These are phyloP conservation scores for Cryomyces minteri DNA, from an alignment of 495 filamentous ascomycete species.

Conservation along the genomic window DNA sequence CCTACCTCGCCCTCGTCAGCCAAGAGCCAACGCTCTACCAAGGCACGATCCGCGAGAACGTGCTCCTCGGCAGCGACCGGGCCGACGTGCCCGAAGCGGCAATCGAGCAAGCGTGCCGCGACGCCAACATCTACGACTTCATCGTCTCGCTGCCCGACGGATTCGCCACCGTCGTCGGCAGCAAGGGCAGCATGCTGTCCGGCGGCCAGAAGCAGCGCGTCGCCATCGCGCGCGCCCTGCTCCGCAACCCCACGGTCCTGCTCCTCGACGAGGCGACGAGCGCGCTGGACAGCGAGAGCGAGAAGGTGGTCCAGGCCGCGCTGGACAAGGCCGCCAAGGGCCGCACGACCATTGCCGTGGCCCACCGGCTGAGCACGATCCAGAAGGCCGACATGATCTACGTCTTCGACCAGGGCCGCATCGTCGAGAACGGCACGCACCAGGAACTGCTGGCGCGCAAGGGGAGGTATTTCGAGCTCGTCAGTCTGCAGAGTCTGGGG, in stretches of 20 bases:
- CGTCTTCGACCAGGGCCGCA: constrained; percentile 46
- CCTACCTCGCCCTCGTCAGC: constrained; percentile 58
- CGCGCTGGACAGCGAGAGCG: constrained; percentile 57
- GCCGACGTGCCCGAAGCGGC: constrained; percentile 48
- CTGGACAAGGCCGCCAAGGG: constrained; percentile 50
- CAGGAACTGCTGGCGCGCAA: constrained; percentile 39
- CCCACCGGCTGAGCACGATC: constrained; percentile 64
- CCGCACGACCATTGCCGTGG: constrained; percentile 67
- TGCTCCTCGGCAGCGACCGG: constrained; percentile 47
- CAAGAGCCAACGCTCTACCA: constrained; percentile 82
- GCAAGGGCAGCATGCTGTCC: constrained; percentile 20
- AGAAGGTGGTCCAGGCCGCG: constrained; percentile 49
- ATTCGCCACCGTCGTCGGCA: constrained; percentile 21
- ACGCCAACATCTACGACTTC: constrained; percentile 87
- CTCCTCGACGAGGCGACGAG: constrained; percentile 76
- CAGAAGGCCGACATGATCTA: constrained; percentile 58
- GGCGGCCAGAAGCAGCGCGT: constrained; percentile 25
- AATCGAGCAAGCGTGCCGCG: constrained; percentile 58
- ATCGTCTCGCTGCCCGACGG: constrained; percentile 44
- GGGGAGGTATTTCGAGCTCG: constrained; percentile 32
- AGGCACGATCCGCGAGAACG: constrained; percentile 68
- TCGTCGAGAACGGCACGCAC: constrained; percentile 52
- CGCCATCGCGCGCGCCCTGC: constrained; percentile 23
- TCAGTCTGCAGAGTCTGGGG: constrained; percentile 21
- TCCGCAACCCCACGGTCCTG: constrained; percentile 65